Percentiles rank a stretch among this genome's conserved stretches.
Conservation (phyloP, 192 early-diverging fungal genomes). For the Physocladia obscura region DNA sequence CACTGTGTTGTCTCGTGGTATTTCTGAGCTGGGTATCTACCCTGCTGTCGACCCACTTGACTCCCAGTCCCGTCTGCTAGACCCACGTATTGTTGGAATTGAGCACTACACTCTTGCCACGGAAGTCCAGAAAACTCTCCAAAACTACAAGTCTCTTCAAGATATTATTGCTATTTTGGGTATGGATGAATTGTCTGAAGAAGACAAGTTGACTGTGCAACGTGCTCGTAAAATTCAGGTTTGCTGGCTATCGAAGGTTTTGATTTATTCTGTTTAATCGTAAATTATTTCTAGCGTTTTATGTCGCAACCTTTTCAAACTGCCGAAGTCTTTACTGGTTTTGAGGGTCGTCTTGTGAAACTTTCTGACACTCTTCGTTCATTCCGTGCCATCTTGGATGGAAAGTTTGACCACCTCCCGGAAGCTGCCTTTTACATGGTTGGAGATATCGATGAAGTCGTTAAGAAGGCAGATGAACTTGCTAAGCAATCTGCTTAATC, state of each 20-base stretch:
- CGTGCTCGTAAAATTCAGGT: conserved; percentile 98
- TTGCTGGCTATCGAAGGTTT: background rate
- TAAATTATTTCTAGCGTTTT: conserved; percentile 64
- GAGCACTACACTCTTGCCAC: conserved; percentile 95
- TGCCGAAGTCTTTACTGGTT: conserved; percentile 96
- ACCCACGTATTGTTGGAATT: conserved; percentile 93
- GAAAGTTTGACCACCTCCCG: conserved; percentile 93
- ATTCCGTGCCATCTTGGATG: conserved; percentile 95
- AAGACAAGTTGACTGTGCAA: conserved; percentile 97
- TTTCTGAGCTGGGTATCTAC: conserved; percentile 99
- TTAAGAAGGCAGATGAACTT: conserved; percentile 83
- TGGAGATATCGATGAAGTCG: conserved; percentile 93
- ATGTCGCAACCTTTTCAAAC: conserved; percentile 98
- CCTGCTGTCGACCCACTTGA: conserved; percentile 97
- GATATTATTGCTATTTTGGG: conserved; percentile 99
- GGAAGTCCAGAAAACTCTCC: conserved; percentile 91
- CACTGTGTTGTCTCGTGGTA: conserved; percentile 97
- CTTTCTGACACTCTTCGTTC: conserved; percentile 88
- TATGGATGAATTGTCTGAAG: conserved; percentile 99
- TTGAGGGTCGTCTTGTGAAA: conserved; percentile 88
- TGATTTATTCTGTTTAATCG: background rate
- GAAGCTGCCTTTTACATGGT: conserved; percentile 98
- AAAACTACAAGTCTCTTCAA: conserved; percentile 98
- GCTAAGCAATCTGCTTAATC: conserved; percentile 58
- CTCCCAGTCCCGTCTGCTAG: conserved; percentile 96